These are phyloP conservation scores for Silene latifolia DNA, from an alignment of 148 eudicot species.

Conservation along the genomic window DNA sequence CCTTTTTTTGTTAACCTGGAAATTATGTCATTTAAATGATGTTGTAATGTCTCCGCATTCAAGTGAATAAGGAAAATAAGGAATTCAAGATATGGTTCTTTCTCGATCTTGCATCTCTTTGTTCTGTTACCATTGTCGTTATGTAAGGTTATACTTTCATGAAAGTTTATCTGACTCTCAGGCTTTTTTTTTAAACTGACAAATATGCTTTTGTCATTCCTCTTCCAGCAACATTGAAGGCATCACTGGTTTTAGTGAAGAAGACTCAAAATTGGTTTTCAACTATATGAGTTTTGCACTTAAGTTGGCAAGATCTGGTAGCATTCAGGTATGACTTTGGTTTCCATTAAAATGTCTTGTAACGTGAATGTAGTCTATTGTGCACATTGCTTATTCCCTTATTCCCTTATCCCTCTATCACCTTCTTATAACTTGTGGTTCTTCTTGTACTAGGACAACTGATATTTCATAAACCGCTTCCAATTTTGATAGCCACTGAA, in stretches of 20 bases:
- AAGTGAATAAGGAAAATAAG: constrained; percentile 96
- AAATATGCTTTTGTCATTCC: not conserved
- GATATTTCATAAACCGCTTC: no score
- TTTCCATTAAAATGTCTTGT: no score
- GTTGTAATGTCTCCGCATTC: constrained; percentile 85
- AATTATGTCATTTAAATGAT: not conserved
- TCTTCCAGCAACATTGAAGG: constrained; percentile 72
- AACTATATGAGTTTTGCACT: constrained; percentile 60
- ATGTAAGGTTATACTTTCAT: no score
- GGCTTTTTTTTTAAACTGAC: not conserved
- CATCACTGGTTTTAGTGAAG: constrained; percentile 76
- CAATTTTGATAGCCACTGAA: no score
- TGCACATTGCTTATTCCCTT: no score
- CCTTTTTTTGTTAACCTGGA: not conserved
- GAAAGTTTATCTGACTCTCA: not conserved
- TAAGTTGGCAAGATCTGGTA: constrained; percentile 50
- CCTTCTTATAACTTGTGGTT: not conserved
- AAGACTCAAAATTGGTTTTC: constrained; percentile 46
- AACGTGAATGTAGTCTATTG: no score
- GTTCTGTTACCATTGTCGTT: no score
- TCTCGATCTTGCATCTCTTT: not conserved
- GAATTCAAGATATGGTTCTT: constrained; percentile 76
- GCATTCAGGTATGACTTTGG: constrained; percentile 39
- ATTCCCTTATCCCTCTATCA: no score
- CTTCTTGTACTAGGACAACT: constrained; percentile 15